Percentiles rank a stretch among this genome's conserved stretches.
Conservation (phyloP, 1,139 yeast genomes). For the Meyerozyma elateridarum region DNA sequence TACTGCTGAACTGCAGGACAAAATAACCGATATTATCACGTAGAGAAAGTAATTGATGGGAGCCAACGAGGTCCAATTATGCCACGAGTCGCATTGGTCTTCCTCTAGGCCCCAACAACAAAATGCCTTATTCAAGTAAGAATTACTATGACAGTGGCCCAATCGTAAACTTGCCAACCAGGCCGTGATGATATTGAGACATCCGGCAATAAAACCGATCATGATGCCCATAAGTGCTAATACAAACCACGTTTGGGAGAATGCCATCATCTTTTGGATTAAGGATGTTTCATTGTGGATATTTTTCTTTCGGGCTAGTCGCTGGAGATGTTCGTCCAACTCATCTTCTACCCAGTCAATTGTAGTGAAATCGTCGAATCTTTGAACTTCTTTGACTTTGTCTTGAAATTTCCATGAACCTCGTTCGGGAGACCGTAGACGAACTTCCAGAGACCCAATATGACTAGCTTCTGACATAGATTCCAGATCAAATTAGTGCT, state of each 20-base stretch:
- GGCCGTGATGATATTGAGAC: conserved; percentile 75
- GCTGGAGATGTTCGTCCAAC: conserved; percentile 46
- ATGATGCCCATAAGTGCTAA: conserved; percentile 67
- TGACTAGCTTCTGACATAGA: too few species aligned
- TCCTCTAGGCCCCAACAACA: conserved; percentile 73
- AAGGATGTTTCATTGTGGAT: conserved; percentile 16
- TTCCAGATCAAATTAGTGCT: too few species aligned
- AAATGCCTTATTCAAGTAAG: conserved; percentile 68
- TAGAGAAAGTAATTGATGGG: conserved; percentile 54
- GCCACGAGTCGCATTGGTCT: conserved; percentile 51
- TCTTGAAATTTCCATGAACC: conserved; percentile 39
- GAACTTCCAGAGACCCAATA: too few species aligned
- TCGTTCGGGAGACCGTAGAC: too few species aligned
- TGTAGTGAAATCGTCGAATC: conserved; percentile 60
- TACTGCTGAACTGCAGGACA: conserved; percentile 63
- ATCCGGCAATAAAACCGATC: conserved; percentile 81
- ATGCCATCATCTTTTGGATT: conserved; percentile 32
- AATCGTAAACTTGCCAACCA: conserved; percentile 75
- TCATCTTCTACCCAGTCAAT: conserved; percentile 87
- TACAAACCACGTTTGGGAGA: conserved; percentile 69
- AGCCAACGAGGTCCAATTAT: conserved; percentile 43
- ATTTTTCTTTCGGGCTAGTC: conserved; percentile 21
- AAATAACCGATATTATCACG: conserved; percentile 51
- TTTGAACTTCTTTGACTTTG: conserved; percentile 29
- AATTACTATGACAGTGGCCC: conserved; percentile 70